These are phyloP conservation scores for Salvia splendens DNA, from an alignment of 257 asterid species.

Conservation along the genomic window DNA sequence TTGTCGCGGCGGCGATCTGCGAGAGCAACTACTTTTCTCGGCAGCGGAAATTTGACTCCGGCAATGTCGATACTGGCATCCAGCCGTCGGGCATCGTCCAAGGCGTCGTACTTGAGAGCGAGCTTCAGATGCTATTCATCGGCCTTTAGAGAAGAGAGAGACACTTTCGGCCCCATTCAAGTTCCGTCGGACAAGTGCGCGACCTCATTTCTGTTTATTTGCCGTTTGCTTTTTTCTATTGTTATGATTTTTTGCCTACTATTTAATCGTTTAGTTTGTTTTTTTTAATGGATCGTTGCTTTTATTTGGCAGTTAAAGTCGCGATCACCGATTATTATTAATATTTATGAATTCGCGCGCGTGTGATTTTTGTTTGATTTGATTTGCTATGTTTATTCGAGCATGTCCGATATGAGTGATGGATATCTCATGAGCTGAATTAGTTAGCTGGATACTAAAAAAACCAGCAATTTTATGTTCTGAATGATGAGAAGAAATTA, in stretches of 20 bases:
- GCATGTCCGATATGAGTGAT: neutral
- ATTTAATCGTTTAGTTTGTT: neutral
- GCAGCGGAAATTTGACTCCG: slow-evolving; percentile 23
- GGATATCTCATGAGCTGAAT: neutral
- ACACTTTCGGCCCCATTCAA: slow-evolving; percentile 90
- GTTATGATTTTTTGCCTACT: neutral
- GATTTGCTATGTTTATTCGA: neutral
- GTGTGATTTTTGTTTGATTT: neutral
- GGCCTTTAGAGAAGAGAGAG: slow-evolving; percentile 81
- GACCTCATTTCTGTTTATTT: neutral
- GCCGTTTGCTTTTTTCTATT: neutral
- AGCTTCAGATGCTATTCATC: slow-evolving; percentile 63
- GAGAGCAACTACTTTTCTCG: slow-evolving; percentile 17
- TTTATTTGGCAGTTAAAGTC: slow-evolving; percentile 3
- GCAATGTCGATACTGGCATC: slow-evolving; percentile 60
- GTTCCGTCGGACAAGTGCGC: slow-evolving; percentile 75
- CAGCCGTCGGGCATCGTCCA: slow-evolving; percentile 54
- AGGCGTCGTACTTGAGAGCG: slow-evolving; percentile 36
- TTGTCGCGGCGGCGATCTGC: slow-evolving; percentile 20
- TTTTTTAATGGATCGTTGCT: slow-evolving; percentile 7
- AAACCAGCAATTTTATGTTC: neutral
- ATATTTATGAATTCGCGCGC: neutral
- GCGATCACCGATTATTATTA: neutral
- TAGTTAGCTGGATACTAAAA: neutral
- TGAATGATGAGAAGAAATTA: slow-evolving; percentile 2